Evolutionary conservation across 192 early-diverging fungal genomes (phyloP), one percentile per base, ranked within the genome.

Genomic region (Umbelopsis vinacea): DNA sequence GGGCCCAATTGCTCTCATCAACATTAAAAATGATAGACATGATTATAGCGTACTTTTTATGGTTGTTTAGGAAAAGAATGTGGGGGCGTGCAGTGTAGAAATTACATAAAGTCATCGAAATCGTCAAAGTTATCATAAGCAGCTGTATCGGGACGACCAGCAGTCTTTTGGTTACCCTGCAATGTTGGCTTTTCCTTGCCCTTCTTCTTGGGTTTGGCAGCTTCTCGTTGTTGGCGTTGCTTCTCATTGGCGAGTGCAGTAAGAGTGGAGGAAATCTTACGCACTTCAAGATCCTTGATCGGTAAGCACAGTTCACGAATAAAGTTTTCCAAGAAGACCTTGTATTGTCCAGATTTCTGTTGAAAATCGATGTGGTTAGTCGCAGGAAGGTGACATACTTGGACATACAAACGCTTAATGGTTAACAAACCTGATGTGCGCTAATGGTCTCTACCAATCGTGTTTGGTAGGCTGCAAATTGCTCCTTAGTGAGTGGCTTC

Each of bases 221-320:
- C 84, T 22, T 93, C 92, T 66, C 84, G 82, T 11, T 82, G 79
- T 21, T 83, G 83, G 63, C 81, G 86, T 78, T 90, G 86, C 82
- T 93, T 92, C 82, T 93, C 92, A 70, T 91, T 91, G 55, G 90
- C 92, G 67, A 93, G 74, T 2, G 84, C 81, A 3, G 86, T 87
- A 76, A 93, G 71, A 9, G 88, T 81, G 74, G 83, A 83, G 19
- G 90, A 66, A 33, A 84, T 70, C 72, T 90, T 91, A 68, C 87
- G 81, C 12, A 91, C 86, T 45, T 93, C 90, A 6, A 81, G 72
- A 66, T 92, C 91, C 76, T 83, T 87, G 35, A 89, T 76, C 10
- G 89, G 83, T 24, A 75, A 52, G 52, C 84, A 80, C 54, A 91
- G 76, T 66, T 92, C 89, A 68, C 91, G 90, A 52, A 90, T 68